These are phyloP conservation scores for Neurospora sp. DNA, from an alignment of 495 filamentous ascomycete species.

Conservation along the genomic window DNA sequence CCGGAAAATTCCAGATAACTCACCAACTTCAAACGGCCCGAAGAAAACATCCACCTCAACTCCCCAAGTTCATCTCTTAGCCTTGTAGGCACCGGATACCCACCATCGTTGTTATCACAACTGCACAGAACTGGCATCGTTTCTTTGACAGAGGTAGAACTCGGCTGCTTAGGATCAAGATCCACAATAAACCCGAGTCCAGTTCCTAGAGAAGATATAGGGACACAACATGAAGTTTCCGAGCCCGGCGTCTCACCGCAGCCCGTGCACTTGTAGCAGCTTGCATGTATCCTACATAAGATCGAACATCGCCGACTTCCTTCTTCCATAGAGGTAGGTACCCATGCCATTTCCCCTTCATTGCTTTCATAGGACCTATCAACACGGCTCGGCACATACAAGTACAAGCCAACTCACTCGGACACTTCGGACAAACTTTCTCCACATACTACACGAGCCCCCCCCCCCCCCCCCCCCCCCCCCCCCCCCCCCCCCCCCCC, in stretches of 20 bases:
- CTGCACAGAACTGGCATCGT: not conserved
- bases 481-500: too few relatives aligned
- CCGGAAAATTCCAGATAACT: not conserved
- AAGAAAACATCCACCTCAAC: not conserved
- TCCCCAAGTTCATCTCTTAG: too few relatives aligned
- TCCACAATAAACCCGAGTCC: not conserved
- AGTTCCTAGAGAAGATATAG: not conserved
- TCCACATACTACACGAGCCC: not conserved
- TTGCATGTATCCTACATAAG: not conserved
- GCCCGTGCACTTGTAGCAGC: not conserved
- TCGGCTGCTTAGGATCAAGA: not conserved
- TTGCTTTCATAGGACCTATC: not conserved
- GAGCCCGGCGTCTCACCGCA: not conserved
- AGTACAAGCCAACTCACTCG: not conserved
- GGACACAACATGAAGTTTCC: not conserved
- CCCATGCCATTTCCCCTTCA: not conserved
- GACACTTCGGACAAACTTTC: not conserved
- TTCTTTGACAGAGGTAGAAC: not conserved
- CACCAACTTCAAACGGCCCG: not conserved
- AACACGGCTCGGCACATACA: not conserved
- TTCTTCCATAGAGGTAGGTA: not conserved
- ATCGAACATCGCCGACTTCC: not conserved
- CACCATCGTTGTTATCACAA: not conserved
- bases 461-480: too few relatives aligned
- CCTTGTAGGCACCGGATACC: too few relatives aligned